phyloP scores from a whole-genome alignment of 2,329 filamentous ascomycete genomes.

The Claviceps quebecensis region DNA sequence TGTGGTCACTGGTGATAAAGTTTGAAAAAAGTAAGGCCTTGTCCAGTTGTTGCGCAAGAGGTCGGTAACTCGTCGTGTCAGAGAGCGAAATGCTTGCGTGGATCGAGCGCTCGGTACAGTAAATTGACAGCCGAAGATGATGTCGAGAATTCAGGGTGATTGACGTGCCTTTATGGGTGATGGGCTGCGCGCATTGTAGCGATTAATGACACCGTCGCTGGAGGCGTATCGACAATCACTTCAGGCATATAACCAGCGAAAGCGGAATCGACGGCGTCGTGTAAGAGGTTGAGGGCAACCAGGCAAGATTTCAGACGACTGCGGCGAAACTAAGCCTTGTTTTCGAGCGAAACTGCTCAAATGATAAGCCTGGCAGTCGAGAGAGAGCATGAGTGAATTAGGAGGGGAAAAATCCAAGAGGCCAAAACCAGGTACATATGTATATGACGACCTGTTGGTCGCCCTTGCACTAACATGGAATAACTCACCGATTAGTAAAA shows the following conservation, averaged over 20 bases:
- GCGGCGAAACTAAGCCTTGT: background rate
- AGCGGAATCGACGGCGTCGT: background rate
- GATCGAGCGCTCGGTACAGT: background rate
- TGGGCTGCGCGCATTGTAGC: constrained; percentile 12
- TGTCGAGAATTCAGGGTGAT: constrained; percentile 1
- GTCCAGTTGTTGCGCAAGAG: background rate
- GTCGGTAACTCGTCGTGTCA: background rate
- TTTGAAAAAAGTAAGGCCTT: constrained; percentile 17
- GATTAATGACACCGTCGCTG: background rate
- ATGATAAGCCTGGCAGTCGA: background rate
- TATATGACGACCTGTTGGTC: constrained; percentile 1
- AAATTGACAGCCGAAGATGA: background rate
- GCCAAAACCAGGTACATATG: background rate
- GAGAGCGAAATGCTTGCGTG: background rate
- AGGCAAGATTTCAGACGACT: background rate
- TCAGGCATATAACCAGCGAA: background rate
- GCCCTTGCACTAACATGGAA: constrained; percentile 7
- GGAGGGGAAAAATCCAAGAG: background rate
- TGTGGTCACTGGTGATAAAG: constrained; percentile 16
- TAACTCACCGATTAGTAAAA: constrained; percentile 4
- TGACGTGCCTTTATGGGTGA: constrained; percentile 7
- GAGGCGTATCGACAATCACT: constrained; percentile 2
- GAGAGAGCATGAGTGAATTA: background rate
- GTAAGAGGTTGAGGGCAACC: background rate
- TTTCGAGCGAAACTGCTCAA: background rate